Evolutionary conservation across 139 green algal species (phyloP).

Genomic region (Chlorella sp.): DNA sequence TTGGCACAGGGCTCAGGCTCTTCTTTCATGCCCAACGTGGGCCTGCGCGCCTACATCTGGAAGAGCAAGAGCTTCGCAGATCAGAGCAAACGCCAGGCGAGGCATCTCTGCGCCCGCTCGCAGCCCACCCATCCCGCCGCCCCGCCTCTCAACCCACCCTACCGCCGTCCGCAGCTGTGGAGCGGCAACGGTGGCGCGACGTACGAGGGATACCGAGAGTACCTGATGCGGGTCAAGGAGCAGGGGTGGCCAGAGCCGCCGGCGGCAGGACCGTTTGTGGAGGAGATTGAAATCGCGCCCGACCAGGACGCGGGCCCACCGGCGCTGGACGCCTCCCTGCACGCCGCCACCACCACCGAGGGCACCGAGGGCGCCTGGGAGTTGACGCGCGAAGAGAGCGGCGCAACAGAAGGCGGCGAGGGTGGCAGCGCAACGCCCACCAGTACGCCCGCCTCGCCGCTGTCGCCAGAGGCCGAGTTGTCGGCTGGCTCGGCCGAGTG

Average conservation of each 20-base stretch:
- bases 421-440: background rate
- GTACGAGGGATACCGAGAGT: conserved; percentile 15
- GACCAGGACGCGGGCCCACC: background rate
- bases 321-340: background rate
- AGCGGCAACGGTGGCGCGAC: conserved; percentile 6
- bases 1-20: no score
- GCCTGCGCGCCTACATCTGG: conserved; percentile 11
- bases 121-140: no score
- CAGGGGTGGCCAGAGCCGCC: background rate
- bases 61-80: background rate
- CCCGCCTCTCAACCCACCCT: background rate
- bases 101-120: no score
- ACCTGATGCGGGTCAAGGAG: conserved; percentile 8
- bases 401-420: no score
- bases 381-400: no score
- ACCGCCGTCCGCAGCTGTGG: background rate
- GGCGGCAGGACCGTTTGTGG: background rate
- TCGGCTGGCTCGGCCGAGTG: no score
- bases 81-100: background rate
- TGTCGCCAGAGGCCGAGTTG: no score
- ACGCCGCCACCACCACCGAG: background rate
- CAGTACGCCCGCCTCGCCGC: no score
- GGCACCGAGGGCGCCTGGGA: background rate
- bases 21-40: conserved; percentile 7
- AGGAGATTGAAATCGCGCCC: background rate